Base-by-base conservation (phyloP, 1,284 basidiomycete genomes). In the Kalmanozyma brasiliensis region DNA sequence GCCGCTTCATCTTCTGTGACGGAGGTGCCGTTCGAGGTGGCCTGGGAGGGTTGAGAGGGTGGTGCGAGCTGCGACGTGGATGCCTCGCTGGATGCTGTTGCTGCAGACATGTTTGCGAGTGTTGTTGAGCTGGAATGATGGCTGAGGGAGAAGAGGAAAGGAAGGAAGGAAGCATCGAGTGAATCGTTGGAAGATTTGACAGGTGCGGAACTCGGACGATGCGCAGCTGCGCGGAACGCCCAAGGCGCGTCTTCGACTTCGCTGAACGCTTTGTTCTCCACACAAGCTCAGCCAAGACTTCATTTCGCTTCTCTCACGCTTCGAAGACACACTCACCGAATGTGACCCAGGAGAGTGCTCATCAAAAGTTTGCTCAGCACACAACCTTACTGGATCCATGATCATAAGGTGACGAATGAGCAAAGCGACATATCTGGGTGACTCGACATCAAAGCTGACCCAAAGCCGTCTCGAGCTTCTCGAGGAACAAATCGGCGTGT, bases 1-100 rank as follows among this genome's bases (percentile, higher is more conserved):
- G 90, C 90, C 16, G 90, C 91, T 81, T 93, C 91, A 83, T 90
- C 91, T 89, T 63, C 68, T 10, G 64, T 74, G 6, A 74, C 58
- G 1, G 52, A 43, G 23, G 36, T 22, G 30, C 36, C 38, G 52
- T 49, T 47, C 17, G 36, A 44, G 2, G 20, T 24, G 20, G 49
- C 22, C 1, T 44, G 1, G 4, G 34, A 30, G 7, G 34, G 29
- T 35, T 49, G 40, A 5, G 26, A 36, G 6, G 38, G 13, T 4
- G 59, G 43, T 5, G 48, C 49, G 19, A 17, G 19, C 16, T 30
- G 35, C 19, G 45, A 35, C 13, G 32, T 40, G 14, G 43, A 41
- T 14, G 43, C 29, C 24, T 22, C 34, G 29, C 33, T 23, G 30
- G 34, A 29, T 2, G 49, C 38, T 38, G 47, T 55, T 16, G 32